Evolutionary conservation across 176 grass and related monocot species (phyloP).

Genomic region (Carex pumila): DNA sequence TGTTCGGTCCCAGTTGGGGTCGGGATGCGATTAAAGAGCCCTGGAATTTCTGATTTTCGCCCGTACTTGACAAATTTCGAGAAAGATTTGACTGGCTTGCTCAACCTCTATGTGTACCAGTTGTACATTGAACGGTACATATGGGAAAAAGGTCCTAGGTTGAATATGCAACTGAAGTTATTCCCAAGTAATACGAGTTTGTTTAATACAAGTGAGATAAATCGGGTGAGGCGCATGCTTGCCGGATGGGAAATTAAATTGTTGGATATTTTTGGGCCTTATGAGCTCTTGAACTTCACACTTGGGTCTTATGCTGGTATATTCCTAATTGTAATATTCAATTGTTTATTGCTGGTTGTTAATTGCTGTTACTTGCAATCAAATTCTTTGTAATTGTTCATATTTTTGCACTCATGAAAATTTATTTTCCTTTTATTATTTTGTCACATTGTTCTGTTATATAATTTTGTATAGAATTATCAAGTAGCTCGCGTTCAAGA

Average conservation of each 20-base stretch:
- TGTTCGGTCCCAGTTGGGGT: conserved; percentile 67
- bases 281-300: conserved; percentile 86
- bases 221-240: conserved; percentile 35
- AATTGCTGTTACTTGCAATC: background rate
- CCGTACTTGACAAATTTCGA: conserved; percentile 58
- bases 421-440: background rate
- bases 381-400: background rate
- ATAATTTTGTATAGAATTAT: conserved; percentile 32
- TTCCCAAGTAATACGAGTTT: conserved; percentile 54
- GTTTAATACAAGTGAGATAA: conserved; percentile 53
- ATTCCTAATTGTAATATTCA: background rate
- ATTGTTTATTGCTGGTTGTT: background rate
- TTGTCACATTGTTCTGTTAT: background rate
- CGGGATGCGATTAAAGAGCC: conserved; percentile 81
- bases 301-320: conserved; percentile 61
- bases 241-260: conserved; percentile 79
- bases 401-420: background rate
- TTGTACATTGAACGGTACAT: conserved; percentile 52
- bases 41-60: conserved; percentile 69
- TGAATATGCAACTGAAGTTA: conserved; percentile 78
- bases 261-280: conserved; percentile 72
- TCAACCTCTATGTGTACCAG: conserved; percentile 47
- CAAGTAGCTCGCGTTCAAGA: conserved; percentile 25
- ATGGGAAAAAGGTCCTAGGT: conserved; percentile 64
- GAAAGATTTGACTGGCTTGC: conserved; percentile 28